These are phyloP conservation scores for Corrigiola litoralis DNA, from an alignment of 179 eudicot species.

Conservation along the genomic window DNA sequence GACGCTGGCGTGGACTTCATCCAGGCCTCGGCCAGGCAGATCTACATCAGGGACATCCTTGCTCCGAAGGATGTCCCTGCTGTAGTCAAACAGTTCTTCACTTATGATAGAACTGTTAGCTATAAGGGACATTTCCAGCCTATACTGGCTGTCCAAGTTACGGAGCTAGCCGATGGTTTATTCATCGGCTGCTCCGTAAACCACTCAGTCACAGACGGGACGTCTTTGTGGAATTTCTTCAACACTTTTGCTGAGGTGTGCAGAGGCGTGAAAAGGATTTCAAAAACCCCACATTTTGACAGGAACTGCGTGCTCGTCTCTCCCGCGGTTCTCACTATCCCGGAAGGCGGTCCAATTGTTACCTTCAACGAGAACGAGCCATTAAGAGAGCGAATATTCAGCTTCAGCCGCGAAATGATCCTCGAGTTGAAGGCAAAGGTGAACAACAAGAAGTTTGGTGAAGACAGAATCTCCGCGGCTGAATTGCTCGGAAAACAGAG, in stretches of 20 bases:
- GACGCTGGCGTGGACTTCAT: conserved; percentile 69
- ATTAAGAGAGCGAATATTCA: conserved; percentile 66
- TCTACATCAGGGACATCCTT: conserved; percentile 48
- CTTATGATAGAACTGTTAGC: conserved; percentile 51
- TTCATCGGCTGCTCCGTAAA: conserved; percentile 77
- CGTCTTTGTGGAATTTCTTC: conserved; percentile 93
- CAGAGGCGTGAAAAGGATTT: conserved; percentile 38
- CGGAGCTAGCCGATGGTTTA: conserved; percentile 72
- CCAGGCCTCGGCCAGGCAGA: conserved; percentile 40
- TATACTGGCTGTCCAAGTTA: conserved; percentile 69
- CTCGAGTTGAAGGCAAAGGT: conserved; percentile 47
- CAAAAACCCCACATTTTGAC: conserved; percentile 48
- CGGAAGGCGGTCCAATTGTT: conserved; percentile 68
- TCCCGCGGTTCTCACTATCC: conserved; percentile 54
- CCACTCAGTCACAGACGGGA: conserved; percentile 87
- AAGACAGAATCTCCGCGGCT: conserved; percentile 17
- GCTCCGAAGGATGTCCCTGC: conserved; percentile 50
- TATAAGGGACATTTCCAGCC: conserved; percentile 74
- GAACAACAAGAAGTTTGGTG: conserved; percentile 30
- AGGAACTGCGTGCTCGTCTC: conserved; percentile 64
- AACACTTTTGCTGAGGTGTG: conserved; percentile 77
- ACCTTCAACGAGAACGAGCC: conserved; percentile 62
- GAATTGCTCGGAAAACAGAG: conserved; percentile 66
- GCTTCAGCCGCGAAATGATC: conserved; percentile 61
- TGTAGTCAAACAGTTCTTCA: conserved; percentile 45